phyloP scores from a whole-genome alignment of 1,284 basidiomycete species.

The Sporisorium scitamineum region DNA sequence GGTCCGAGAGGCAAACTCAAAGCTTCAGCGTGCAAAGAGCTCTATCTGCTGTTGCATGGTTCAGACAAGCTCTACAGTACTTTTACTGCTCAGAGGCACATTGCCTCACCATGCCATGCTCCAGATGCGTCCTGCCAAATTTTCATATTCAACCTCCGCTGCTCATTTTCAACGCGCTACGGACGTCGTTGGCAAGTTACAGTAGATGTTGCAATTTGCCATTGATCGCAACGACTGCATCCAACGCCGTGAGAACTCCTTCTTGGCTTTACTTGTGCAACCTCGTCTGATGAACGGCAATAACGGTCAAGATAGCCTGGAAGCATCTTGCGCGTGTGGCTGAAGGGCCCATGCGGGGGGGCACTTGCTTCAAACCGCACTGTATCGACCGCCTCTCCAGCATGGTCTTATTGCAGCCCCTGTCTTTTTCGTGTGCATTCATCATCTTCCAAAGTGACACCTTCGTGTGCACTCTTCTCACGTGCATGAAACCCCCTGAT shows the following conservation, averaged over 20 bases:
- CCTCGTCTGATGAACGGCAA: no score
- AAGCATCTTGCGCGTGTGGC: no score
- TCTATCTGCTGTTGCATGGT: neutral
- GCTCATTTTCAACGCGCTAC: conserved; percentile 8
- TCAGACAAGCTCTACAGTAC: conserved; percentile 11
- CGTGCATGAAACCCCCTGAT: neutral
- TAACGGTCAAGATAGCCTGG: no score
- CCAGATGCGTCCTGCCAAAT: no score
- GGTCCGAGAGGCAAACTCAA: no score
- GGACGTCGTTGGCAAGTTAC: conserved; percentile 2
- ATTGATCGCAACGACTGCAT: neutral
- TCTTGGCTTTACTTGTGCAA: no score
- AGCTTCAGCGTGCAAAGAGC: neutral
- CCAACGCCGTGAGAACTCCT: conserved; percentile 2
- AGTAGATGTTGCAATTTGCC: conserved; percentile 16
- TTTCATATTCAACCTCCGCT: conserved; percentile 14
- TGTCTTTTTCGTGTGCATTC: conserved; percentile 16
- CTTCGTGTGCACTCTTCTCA: neutral
- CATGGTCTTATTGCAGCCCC: conserved; percentile 5
- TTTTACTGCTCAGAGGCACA: neutral
- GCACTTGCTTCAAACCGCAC: neutral
- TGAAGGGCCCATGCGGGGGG: neutral
- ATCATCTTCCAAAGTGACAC: no score
- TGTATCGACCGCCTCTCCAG: neutral
- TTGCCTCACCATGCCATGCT: no score